Base-by-base conservation (phyloP, 2,329 filamentous ascomycete genomes). In the Pleomassaria siparia region DNA sequence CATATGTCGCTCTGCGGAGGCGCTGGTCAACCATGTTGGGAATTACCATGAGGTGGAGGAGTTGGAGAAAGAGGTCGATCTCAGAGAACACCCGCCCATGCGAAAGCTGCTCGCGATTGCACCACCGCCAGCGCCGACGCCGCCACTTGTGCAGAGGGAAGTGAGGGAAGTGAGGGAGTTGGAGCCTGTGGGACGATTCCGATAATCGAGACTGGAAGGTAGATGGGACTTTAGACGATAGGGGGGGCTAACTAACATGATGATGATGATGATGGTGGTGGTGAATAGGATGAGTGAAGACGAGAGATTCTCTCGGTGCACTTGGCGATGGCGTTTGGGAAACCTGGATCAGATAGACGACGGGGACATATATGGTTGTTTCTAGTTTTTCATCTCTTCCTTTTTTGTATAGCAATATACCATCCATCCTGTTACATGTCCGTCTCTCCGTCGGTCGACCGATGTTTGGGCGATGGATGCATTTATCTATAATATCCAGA, bases 11-110 rank as follows among this genome's bases (percentile, higher is more conserved):
- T 66, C 53, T 7, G 63, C 67, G 12, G 66, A 70, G 43, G 57
- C 56, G n/a, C 43, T 72, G 12, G 66, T 71, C 2, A 66, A 69
- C 18, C 68, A 72, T 32, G 66, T 72, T 1, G 67, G 66, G 1
- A 59, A 56, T 7, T 67, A 56, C 22, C 69, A 72, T 29, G 63
- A 65, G 12, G 57, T 63, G 1, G 46, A 50, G 1, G 69, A 72
- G 50, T 47, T 69, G 29, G 63, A 67, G 44, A 35, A 53, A 15
- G 69, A 71, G 30, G 44, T 51, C 1, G 67, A 71, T 53, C 41
- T 72, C 9, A 53, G 54, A 28, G 69, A 71, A 44, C 57, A 50
- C 2, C 35, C n/a, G 12, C 35, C 35, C 10, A 37, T 11, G 35
- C 18, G n/a, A 13, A 6, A 46, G 16, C 26, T 36, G 15, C 25